These are phyloP conservation scores for Arthroderma sp. DNA, from an alignment of 2,329 filamentous ascomycete species.

Conservation along the genomic window DNA sequence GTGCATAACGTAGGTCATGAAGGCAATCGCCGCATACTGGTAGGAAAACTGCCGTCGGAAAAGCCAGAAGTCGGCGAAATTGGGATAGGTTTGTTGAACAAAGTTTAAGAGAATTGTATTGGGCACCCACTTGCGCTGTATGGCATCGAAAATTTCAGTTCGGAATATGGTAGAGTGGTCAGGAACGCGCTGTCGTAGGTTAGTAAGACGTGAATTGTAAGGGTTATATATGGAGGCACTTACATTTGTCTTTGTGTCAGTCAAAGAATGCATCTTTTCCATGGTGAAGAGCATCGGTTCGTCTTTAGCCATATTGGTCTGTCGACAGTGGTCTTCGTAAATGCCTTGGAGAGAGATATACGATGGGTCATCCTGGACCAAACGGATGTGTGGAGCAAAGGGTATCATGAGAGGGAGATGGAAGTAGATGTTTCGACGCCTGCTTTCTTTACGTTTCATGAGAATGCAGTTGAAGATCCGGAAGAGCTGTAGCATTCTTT, in stretches of 20 bases:
- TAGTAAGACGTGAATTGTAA: conserved; percentile 12
- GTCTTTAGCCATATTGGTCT: conserved; percentile 79
- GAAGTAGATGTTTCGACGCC: conserved; percentile 87
- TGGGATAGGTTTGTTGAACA: conserved; percentile 76
- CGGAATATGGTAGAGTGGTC: conserved; percentile 61
- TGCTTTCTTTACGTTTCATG: conserved; percentile 83
- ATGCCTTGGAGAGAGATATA: conserved; percentile 90
- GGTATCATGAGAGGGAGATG: conserved; percentile 93
- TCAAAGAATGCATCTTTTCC: conserved; percentile 72
- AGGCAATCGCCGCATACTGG: conserved; percentile 85
- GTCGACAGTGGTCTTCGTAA: conserved; percentile 90
- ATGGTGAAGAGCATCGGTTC: conserved; percentile 91
- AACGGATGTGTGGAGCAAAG: conserved; percentile 80
- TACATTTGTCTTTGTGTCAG: conserved; percentile 51
- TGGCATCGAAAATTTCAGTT: conserved; percentile 84
- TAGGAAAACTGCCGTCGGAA: conserved; percentile 97
- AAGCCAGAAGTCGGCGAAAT: conserved; percentile 91
- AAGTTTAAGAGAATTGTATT: conserved; percentile 71
- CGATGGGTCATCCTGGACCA: conserved; percentile 89
- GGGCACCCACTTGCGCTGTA: conserved; percentile 87
- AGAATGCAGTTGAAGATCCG: conserved; percentile 91
- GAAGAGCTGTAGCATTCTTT: conserved; percentile 91
- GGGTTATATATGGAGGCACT: conserved; percentile 12
- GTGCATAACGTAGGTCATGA: conserved; percentile 97
- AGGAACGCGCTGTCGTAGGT: conserved; percentile 30